Percentiles rank a stretch among this genome's conserved stretches.
Conservation (phyloP, 2,329 filamentous ascomycete species). For the Curvularia sp. region DNA sequence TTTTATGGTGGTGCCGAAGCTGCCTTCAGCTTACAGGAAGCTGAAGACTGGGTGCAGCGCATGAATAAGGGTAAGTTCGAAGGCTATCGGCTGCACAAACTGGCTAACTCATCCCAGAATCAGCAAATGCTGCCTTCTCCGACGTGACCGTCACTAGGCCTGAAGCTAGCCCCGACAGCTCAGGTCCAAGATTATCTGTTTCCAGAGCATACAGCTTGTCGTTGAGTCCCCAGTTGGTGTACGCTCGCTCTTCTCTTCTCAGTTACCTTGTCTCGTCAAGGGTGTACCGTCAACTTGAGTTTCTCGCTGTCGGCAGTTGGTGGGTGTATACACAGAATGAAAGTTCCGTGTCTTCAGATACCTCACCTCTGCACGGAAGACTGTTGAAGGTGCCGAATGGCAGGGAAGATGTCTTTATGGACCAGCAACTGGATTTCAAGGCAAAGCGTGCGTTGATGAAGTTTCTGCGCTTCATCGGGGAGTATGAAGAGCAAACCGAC, state of each 20-base stretch:
- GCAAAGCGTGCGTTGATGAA: conserved; percentile 91
- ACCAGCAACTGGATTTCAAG: conserved; percentile 75
- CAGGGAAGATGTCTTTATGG: conserved; percentile 88
- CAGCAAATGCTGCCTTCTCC: conserved; percentile 33
- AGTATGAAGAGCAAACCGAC: conserved; percentile 68
- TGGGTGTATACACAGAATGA: conserved; percentile 67
- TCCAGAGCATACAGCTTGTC: conserved; percentile 82
- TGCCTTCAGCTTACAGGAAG: conserved; percentile 82
- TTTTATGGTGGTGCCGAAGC: conserved; percentile 90
- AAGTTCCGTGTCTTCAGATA: conserved; percentile 6
- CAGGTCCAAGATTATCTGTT: conserved; percentile 58
- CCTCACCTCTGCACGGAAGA: conserved; percentile 17
- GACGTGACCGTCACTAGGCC: conserved; percentile 46
- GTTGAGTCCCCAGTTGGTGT: conserved; percentile 84
- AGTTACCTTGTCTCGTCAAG: conserved; percentile 85
- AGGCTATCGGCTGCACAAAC: neutral
- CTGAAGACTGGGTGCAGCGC: conserved; percentile 72
- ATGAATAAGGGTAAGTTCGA: conserved; percentile 43
- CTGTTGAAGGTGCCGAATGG: conserved; percentile 82
- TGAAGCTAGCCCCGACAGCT: conserved; percentile 28
- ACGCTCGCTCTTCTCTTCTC: conserved; percentile 79
- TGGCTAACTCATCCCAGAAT: conserved; percentile 25
- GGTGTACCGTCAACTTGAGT: conserved; percentile 88
- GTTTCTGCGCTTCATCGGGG: conserved; percentile 85
- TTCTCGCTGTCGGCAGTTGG: conserved; percentile 91